Conservation (phyloP, 768 basidiomycete genomes). For the Leccinum pellstonianum region DNA sequence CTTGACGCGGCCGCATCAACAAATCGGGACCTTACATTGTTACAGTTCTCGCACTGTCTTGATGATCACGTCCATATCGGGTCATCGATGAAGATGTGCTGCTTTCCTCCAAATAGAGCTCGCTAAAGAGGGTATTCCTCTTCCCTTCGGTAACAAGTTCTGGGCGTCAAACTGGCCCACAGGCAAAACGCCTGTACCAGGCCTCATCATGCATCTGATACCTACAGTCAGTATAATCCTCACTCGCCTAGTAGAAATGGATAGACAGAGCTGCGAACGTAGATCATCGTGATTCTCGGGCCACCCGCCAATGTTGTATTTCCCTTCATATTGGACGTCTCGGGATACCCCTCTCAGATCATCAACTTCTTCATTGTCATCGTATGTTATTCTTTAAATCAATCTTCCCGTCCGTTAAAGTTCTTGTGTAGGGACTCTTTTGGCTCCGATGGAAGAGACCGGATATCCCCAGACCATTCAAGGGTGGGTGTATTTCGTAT, state of each 20-base stretch:
- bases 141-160: constrained; percentile 57
- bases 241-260: not conserved
- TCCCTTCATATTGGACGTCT: constrained; percentile 58
- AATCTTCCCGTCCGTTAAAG: not conserved
- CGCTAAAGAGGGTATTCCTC: constrained; percentile 60
- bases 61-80: not conserved
- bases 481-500: constrained; percentile 29
- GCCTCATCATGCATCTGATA: constrained; percentile 53
- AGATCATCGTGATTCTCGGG: constrained; percentile 52
- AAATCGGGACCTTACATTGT: too few relatives aligned
- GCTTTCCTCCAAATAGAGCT: constrained; percentile 38
- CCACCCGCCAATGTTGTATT: constrained; percentile 53
- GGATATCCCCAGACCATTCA: constrained; percentile 50
- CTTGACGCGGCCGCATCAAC: too few relatives aligned
- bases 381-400: constrained; percentile 40
- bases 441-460: constrained; percentile 56
- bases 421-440: constrained; percentile 46
- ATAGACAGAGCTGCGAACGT: constrained; percentile 13
- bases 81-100: not conserved
- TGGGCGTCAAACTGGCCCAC: constrained; percentile 65
- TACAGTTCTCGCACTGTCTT: too few relatives aligned
- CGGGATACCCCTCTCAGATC: constrained; percentile 48
- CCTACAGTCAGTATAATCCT: constrained; percentile 38
- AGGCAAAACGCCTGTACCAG: constrained; percentile 52
- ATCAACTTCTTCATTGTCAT: constrained; percentile 54